Percentiles rank a stretch among this genome's conserved stretches.
These are phyloP conservation scores for Eucalyptus cloeziana DNA, from an alignment of 345 rosid genomes.

Conservation along the genomic window DNA sequence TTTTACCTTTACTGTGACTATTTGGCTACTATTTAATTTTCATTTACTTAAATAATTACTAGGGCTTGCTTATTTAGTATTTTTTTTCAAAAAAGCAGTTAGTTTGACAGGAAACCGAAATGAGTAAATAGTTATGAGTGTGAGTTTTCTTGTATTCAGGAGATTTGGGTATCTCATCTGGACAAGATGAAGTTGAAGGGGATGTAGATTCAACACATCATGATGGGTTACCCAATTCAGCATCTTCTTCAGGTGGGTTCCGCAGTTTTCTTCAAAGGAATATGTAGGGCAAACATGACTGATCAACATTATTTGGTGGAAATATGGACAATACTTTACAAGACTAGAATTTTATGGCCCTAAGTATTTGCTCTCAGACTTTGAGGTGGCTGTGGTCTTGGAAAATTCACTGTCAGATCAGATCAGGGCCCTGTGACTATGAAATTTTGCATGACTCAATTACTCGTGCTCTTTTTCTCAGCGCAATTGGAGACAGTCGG, in stretches of 20 bases:
- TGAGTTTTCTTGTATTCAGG: slow-evolving; percentile 17
- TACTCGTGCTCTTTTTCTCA: slow-evolving; percentile 51
- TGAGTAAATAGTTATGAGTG: background rate
- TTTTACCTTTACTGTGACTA: background rate
- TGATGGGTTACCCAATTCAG: slow-evolving; percentile 86
- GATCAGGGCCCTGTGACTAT: slow-evolving; percentile 52
- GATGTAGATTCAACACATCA: slow-evolving; percentile 32
- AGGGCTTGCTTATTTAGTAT: background rate
- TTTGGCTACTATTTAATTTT: background rate
- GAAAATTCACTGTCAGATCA: slow-evolving; percentile 52
- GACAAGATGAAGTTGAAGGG: slow-evolving; percentile 41
- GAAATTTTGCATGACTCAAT: slow-evolving; percentile 53
- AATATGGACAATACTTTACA: slow-evolving; percentile 29
- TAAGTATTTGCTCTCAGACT: slow-evolving; percentile 53
- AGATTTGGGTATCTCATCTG: slow-evolving; percentile 90
- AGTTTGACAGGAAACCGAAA: background rate
- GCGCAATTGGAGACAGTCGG: slow-evolving; percentile 61
- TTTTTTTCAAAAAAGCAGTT: background rate
- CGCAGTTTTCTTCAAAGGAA: slow-evolving; percentile 79
- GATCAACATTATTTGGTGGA: slow-evolving; percentile 50
- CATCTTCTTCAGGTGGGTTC: slow-evolving; percentile 99
- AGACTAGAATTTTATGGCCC: slow-evolving; percentile 48
- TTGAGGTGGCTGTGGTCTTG: slow-evolving; percentile 65
- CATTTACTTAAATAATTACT: background rate
- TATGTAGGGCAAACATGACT: slow-evolving; percentile 73